Evolutionary conservation across 1,284 basidiomycete genomes (phyloP).

Genomic region (Trichosporon coremiiforme): DNA sequence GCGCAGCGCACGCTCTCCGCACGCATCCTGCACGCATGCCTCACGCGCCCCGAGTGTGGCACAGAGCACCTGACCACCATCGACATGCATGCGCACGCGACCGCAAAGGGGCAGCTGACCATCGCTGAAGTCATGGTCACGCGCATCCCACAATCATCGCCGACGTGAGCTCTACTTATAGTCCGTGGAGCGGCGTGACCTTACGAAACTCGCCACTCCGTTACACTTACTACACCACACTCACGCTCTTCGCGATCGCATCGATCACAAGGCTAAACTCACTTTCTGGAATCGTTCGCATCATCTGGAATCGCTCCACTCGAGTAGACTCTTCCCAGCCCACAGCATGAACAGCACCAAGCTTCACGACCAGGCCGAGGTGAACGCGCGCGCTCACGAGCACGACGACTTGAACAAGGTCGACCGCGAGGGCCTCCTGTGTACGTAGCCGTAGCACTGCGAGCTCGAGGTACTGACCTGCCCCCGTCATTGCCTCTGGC

Average conservation of each 20-base stretch:
- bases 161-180: background rate
- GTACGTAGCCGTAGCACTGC: background rate
- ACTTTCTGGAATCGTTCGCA: background rate
- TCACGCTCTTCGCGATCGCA: background rate
- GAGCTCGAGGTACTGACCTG: background rate
- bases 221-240: background rate
- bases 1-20: background rate
- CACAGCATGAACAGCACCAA: background rate
- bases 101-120: background rate
- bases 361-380: background rate
- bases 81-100: background rate
- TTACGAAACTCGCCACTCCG: conserved; percentile 3
- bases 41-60: background rate
- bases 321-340: too few relatives aligned
- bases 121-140: background rate
- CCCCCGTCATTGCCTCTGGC: background rate
- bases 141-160: background rate
- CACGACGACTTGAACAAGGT: background rate
- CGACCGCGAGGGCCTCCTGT: background rate
- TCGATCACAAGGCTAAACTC: background rate
- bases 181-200: background rate
- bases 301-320: background rate
- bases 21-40: background rate
- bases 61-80: conserved; percentile 7
- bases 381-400: background rate